Conservation (phyloP, 257 asterid species). For the Plantago ovata region DNA sequence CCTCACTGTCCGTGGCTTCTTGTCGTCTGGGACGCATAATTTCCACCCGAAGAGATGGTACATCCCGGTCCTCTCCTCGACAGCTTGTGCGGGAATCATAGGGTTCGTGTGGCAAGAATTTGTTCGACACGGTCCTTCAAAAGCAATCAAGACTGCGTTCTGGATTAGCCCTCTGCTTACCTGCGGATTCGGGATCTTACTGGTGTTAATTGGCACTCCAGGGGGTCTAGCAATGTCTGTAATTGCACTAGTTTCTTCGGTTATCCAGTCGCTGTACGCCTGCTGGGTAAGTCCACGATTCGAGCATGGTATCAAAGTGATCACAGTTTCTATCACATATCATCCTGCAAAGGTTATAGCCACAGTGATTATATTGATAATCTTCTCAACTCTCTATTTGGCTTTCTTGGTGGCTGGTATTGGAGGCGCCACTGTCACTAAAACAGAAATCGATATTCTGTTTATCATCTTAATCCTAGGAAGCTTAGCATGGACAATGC, state of each 20-base stretch:
- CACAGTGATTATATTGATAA: conserved; percentile 25
- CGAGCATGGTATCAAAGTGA: conserved; percentile 30
- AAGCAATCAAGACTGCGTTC: conserved; percentile 37
- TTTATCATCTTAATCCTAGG: conserved; percentile 42
- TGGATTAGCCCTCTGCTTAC: conserved; percentile 60
- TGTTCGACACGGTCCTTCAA: conserved; percentile 30
- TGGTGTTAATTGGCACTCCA: conserved; percentile 45
- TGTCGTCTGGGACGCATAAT: conserved; percentile 20
- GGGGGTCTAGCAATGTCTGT: conserved; percentile 42
- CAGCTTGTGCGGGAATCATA: conserved; percentile 38
- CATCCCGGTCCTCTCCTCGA: conserved; percentile 36
- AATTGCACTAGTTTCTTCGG: conserved; percentile 28
- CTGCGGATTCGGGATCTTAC: conserved; percentile 39
- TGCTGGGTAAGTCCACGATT: conserved; percentile 52
- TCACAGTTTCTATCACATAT: conserved; percentile 31
- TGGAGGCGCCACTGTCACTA: conserved; percentile 41
- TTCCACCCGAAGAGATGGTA: conserved; percentile 43
- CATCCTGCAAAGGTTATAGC: conserved; percentile 36
- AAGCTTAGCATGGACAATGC: conserved; percentile 52
- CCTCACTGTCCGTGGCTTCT: conserved; percentile 32
- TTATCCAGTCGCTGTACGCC: conserved; percentile 46
- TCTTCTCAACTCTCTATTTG: conserved; percentile 29
- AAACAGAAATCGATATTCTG: conserved; percentile 29
- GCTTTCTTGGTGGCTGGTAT: conserved; percentile 40
- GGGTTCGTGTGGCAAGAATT: conserved; percentile 45